These are phyloP conservation scores for Trichoderma lentiforme DNA, from an alignment of 2,329 filamentous ascomycete genomes.

Conservation along the genomic window DNA sequence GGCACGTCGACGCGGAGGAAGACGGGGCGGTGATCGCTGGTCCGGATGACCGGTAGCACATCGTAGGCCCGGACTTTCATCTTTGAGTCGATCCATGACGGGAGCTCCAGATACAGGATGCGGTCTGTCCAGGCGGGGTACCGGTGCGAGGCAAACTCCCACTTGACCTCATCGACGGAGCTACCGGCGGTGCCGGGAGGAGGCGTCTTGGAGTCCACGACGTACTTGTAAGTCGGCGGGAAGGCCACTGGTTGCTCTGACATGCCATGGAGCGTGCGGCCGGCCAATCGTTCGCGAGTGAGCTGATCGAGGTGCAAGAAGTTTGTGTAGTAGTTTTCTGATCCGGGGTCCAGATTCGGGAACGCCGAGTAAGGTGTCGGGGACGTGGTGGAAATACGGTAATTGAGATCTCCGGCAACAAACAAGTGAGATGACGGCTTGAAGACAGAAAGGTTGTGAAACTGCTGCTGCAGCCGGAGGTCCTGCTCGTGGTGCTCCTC, in stretches of 20 bases:
- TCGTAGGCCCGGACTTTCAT: slow-evolving; percentile 64
- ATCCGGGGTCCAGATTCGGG: slow-evolving; percentile 57
- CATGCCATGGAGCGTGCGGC: slow-evolving; percentile 74
- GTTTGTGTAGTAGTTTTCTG: slow-evolving; percentile 58
- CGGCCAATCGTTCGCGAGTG: slow-evolving; percentile 63
- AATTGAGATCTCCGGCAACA: slow-evolving; percentile 90
- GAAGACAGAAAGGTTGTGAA: slow-evolving; percentile 67
- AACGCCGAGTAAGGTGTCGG: slow-evolving; percentile 61
- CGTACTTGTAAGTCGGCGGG: slow-evolving; percentile 92
- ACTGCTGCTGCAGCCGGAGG: slow-evolving; percentile 38
- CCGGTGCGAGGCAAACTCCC: slow-evolving; percentile 75
- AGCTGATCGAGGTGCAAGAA: slow-evolving; percentile 79
- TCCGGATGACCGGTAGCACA: slow-evolving; percentile 72
- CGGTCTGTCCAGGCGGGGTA: slow-evolving; percentile 95
- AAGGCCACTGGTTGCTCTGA: slow-evolving; percentile 72
- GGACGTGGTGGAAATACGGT: slow-evolving; percentile 70
- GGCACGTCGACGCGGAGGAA: slow-evolving; percentile 68
- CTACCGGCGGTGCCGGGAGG: slow-evolving; percentile 21
- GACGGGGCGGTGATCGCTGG: slow-evolving; percentile 85
- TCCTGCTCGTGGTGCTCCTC: slow-evolving; percentile 36
- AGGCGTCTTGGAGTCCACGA: slow-evolving; percentile 34
- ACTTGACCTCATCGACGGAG: slow-evolving; percentile 44
- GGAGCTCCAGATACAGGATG: slow-evolving; percentile 70
- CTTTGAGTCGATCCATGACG: slow-evolving; percentile 45
- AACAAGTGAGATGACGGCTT: slow-evolving; percentile 74